phyloP scores from a whole-genome alignment of 495 filamentous ascomycete species.

The Lasiosphaeria miniovina region DNA sequence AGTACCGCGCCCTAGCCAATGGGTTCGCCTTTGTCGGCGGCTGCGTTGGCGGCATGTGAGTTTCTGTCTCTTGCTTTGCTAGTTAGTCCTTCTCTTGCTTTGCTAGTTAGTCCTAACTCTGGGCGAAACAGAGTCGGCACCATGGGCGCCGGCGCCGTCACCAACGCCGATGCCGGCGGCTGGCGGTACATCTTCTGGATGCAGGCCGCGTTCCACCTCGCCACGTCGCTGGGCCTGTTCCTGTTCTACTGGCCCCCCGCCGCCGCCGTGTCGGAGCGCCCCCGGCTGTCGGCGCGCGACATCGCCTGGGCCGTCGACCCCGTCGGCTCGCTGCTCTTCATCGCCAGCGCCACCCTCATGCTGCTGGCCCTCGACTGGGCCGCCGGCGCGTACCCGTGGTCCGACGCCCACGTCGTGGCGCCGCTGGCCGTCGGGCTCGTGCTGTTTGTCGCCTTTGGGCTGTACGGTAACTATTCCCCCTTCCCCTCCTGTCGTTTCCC shows the following conservation, averaged over 20 bases:
- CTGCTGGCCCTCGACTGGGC: constrained; percentile 54
- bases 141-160: constrained; percentile 51
- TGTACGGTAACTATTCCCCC: constrained; percentile 39
- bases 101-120: neutral
- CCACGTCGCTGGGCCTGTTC: constrained; percentile 45
- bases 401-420: constrained; percentile 46
- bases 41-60: constrained; percentile 48
- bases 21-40: constrained; percentile 50
- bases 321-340: constrained; percentile 49
- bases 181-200: constrained; percentile 61
- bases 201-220: constrained; percentile 51
- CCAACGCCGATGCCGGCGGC: constrained; percentile 41
- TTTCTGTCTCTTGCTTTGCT: constrained; percentile 11
- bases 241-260: constrained; percentile 50
- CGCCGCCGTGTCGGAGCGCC: constrained; percentile 26
- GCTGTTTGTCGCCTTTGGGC: constrained; percentile 41
- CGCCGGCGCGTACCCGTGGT: constrained; percentile 49
- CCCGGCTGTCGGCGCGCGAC: constrained; percentile 40
- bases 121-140: constrained; percentile 36
- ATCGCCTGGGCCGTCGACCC: constrained; percentile 53
- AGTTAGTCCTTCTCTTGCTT: neutral
- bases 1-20: constrained; percentile 52
- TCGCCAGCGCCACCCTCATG: constrained; percentile 46
- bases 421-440: constrained; percentile 46
- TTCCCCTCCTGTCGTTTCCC: neutral